phyloP scores from a whole-genome alignment of 495 filamentous ascomycete species.

The Xylaria acuta region DNA sequence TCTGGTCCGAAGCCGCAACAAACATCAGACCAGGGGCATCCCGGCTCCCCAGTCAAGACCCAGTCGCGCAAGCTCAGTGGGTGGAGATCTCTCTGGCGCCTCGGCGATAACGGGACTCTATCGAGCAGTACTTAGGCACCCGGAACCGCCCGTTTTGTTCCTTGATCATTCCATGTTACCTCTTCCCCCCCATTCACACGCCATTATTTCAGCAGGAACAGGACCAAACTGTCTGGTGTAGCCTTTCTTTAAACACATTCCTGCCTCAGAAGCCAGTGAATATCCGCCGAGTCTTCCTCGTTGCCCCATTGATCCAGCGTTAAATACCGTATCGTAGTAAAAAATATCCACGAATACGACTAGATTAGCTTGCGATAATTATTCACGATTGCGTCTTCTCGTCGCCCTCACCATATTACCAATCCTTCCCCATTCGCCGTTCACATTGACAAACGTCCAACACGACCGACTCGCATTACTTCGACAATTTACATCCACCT shows the following conservation, averaged over 20 bases:
- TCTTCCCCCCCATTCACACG: background rate
- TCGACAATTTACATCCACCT: background rate
- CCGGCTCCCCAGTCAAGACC: background rate
- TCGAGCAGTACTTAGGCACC: slow-evolving; percentile 22
- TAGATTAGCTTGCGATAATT: slow-evolving; percentile 23
- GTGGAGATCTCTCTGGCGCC: background rate
- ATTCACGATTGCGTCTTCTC: slow-evolving; percentile 1
- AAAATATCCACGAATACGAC: background rate
- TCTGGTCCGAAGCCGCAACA: slow-evolving; percentile 23
- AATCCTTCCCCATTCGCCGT: background rate
- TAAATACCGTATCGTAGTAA: background rate
- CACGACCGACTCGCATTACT: background rate
- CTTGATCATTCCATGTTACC: background rate
- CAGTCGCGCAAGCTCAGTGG: background rate
- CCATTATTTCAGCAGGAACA: background rate
- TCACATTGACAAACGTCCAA: background rate
- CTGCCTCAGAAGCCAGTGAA: slow-evolving; percentile 7
- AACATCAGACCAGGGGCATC: slow-evolving; percentile 19
- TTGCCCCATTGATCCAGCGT: background rate
- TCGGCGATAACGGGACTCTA: slow-evolving; percentile 24
- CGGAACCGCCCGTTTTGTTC: slow-evolving; percentile 16
- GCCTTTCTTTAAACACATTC: background rate
- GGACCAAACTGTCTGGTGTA: background rate
- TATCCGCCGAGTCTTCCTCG: background rate
- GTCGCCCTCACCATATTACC: slow-evolving; percentile 12